A percentile compares a stretch with the other conserved stretches of the same genome.
These are phyloP conservation scores for Ogataea hybrid DNA, from an alignment of 1,139 yeast genomes.

Conservation along the genomic window DNA sequence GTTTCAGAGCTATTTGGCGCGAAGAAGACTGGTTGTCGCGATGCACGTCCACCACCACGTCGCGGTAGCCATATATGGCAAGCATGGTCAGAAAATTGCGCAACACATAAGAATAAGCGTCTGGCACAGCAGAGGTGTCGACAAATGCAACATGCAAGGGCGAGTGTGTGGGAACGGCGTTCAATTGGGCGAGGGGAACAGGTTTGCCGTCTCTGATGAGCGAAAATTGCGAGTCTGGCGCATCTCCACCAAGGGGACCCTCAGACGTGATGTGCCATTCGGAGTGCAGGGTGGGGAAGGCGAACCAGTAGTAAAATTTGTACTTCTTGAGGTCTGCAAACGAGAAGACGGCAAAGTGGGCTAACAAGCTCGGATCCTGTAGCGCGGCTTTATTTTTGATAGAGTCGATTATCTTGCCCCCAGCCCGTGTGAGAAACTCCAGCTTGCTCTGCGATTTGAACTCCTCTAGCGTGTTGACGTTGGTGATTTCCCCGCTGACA, in stretches of 20 bases:
- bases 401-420: slow-evolving; percentile 21
- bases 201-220: slow-evolving; percentile 1
- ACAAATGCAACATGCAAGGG: slow-evolving; percentile 35
- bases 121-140: slow-evolving; percentile 54
- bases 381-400: slow-evolving; percentile 36
- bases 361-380: slow-evolving; percentile 39
- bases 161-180: neutral
- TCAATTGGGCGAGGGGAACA: neutral
- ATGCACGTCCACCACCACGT: slow-evolving; percentile 41
- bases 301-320: slow-evolving; percentile 86
- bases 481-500: slow-evolving; percentile 38
- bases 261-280: slow-evolving; percentile 36
- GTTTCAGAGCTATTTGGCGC: slow-evolving; percentile 7
- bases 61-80: slow-evolving; percentile 38
- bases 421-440: slow-evolving; percentile 50
- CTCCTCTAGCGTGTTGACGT: slow-evolving; percentile 82
- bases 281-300: slow-evolving; percentile 63
- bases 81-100: slow-evolving; percentile 66
- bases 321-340: slow-evolving; percentile 89
- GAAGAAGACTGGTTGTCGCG: slow-evolving; percentile 29
- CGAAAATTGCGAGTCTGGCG: slow-evolving; percentile 10
- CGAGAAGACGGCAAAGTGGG: slow-evolving; percentile 58
- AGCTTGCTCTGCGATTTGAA: slow-evolving; percentile 69
- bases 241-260: slow-evolving; percentile 5
- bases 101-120: slow-evolving; percentile 58